phyloP scores from a whole-genome alignment of 129 eudicot species.

The sunflower (Helianthus annuus) region DNA sequence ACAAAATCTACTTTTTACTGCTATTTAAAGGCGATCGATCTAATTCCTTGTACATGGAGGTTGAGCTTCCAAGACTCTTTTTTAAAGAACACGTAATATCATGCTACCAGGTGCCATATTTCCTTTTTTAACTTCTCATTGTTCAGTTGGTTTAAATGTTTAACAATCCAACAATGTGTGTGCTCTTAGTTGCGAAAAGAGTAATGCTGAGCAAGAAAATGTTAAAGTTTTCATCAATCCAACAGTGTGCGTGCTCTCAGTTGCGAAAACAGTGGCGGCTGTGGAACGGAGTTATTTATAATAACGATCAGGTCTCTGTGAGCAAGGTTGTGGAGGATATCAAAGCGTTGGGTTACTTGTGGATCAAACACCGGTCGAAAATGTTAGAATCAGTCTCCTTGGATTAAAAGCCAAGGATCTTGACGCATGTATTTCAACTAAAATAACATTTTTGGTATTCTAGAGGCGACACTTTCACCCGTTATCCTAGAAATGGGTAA shows the following conservation, averaged over 20 bases:
- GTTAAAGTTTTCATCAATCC: slow-evolving; percentile 36
- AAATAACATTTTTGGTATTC: too few relatives aligned
- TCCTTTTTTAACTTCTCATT: not conserved
- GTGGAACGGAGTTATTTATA: too few relatives aligned
- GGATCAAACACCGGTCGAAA: too few relatives aligned
- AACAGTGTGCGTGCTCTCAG: slow-evolving; percentile 58
- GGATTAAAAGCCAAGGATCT: too few relatives aligned
- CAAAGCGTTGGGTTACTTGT: too few relatives aligned
- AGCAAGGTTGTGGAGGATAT: too few relatives aligned
- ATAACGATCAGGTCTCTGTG: too few relatives aligned
- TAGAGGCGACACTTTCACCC: too few relatives aligned
- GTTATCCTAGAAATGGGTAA: too few relatives aligned
- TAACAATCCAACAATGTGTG: slow-evolving; percentile 32
- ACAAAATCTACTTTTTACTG: slow-evolving; percentile 67
- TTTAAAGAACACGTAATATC: slow-evolving; percentile 45
- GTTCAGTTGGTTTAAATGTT: not conserved
- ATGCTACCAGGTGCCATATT: slow-evolving; percentile 48
- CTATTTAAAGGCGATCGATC: slow-evolving; percentile 80
- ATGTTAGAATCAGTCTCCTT: too few relatives aligned
- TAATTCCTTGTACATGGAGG: slow-evolving; percentile 40
- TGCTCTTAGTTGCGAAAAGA: slow-evolving; percentile 62
- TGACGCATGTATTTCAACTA: too few relatives aligned
- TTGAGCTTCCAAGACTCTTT: slow-evolving; percentile 73
- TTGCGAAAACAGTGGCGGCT: slow-evolving; percentile 45
- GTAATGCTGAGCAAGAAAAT: slow-evolving; percentile 56